Percentiles rank a stretch among this genome's conserved stretches.
These are phyloP conservation scores for Aegilops umbellulata DNA, from an alignment of 176 grass and related monocot genomes.

Conservation along the genomic window DNA sequence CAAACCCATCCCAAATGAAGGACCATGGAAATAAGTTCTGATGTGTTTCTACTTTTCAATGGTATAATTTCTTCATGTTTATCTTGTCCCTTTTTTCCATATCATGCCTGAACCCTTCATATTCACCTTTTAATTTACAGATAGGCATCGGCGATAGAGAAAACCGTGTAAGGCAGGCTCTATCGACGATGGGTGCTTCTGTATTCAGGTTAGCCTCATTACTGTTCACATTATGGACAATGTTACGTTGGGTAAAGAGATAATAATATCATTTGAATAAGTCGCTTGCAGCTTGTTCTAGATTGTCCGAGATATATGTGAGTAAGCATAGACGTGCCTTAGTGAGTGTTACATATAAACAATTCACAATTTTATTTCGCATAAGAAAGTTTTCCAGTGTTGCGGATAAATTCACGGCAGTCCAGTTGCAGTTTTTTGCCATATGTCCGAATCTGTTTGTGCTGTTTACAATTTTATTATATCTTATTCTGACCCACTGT, in stretches of 20 bases:
- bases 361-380: conserved; percentile 7
- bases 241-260: conserved; percentile 1
- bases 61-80: neutral
- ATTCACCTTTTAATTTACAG: conserved; percentile 49
- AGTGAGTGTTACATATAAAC: neutral
- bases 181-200: conserved; percentile 92
- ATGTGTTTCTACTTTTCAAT: neutral
- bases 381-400: neutral
- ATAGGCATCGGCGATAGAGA: conserved; percentile 69
- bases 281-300: neutral
- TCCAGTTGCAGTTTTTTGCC: neutral
- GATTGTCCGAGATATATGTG: neutral
- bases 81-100: conserved; percentile 7
- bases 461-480: neutral
- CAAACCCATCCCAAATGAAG: neutral
- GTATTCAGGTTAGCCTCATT: conserved; percentile 79
- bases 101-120: conserved; percentile 9
- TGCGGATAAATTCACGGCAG: too few relatives aligned
- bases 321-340: neutral
- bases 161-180: conserved; percentile 58
- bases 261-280: conserved; percentile 11
- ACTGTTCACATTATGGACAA: conserved; percentile 9
- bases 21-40: conserved; percentile 10
- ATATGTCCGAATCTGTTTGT: conserved; percentile 8
- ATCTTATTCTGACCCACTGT: conserved; percentile 25